Conservation (phyloP, 371 early-diverging fungal species). For the Mortierella sp. region DNA sequence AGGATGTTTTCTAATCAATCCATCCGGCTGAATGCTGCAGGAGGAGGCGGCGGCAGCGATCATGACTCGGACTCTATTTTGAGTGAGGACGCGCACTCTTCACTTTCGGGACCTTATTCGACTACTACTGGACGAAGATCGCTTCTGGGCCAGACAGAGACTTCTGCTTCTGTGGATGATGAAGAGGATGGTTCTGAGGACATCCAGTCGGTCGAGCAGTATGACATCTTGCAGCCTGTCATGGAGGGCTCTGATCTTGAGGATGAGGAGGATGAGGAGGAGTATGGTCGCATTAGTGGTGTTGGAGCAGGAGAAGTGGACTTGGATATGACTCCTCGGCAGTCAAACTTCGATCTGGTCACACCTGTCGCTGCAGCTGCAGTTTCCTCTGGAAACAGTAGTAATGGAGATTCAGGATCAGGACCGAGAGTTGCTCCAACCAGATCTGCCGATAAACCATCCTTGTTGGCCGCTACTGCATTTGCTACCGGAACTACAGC, state of each 20-base stretch:
- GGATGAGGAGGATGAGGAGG: background rate
- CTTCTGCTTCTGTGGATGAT: background rate
- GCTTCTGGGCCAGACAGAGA: slow-evolving; percentile 15
- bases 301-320: background rate
- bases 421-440: background rate
- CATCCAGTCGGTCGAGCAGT: slow-evolving; percentile 15
- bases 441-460: background rate
- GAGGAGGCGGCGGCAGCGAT: slow-evolving; percentile 10
- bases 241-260: slow-evolving; percentile 38
- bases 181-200: slow-evolving; percentile 6
- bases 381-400: background rate
- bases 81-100: slow-evolving; percentile 39
- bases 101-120: slow-evolving; percentile 30
- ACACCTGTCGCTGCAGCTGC: background rate
- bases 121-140: background rate
- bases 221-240: slow-evolving; percentile 41
- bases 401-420: background rate
- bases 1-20: slow-evolving; percentile 47
- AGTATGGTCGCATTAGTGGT: background rate
- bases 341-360: background rate
- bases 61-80: slow-evolving; percentile 39
- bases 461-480: background rate
- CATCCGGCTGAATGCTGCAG: slow-evolving; percentile 12
- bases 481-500: background rate
- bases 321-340: background rate